Base-by-base conservation (phyloP, 495 filamentous ascomycete species). In the Hypoxylon cercidicola region DNA sequence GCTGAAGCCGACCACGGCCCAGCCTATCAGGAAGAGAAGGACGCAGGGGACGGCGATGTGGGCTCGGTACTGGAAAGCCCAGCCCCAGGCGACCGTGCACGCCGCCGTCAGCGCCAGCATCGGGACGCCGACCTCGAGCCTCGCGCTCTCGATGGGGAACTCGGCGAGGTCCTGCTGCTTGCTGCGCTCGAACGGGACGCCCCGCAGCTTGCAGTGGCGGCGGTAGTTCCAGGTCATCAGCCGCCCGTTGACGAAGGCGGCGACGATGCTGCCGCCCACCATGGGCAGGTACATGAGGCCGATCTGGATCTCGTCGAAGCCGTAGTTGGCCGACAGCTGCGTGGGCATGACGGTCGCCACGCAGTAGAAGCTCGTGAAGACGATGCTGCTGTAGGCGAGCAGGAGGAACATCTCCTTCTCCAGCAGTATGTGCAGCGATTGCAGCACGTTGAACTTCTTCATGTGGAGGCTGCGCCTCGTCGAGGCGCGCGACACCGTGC, bases 131-230 rank as follows among this genome's bases (percentile, higher is more conserved):
- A 87, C 77, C 60, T 87, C 74, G 11, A 90, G 78, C n/a, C 88
- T 79, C 0, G 88, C 87, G 18, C 78, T 76, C 69, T 91, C 89
- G 56, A 91, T 86, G 1, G 88, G 88, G 37, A 90, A 90, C 11
- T 76, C 71, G 0, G 62, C 55, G 39, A 89, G 70, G 48, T 88
- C 78, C 16, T 81, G 75, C 53, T 80, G 74, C 1, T 78, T 77
- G 16, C 73, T 78, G 25, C 78, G 80, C 21, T 80, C 74, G 40
- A 83, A 55, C 0, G 78, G 67, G n/a, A 87, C 72, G 12, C 78
- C 78, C 3, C 76, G 67, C 0, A 64, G 66, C 18, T 53, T 41
- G 23, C 84, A 82, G 20, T 78, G 74, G 0, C 80, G 78, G 0
- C 76, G 70, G 68, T 84, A 89, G 55, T 85, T 84, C 66, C 75